Percentiles rank a stretch among this genome's conserved stretches.
These are phyloP conservation scores for Annulohypoxylon maeteangense DNA, from an alignment of 495 filamentous ascomycete species.

Conservation along the genomic window DNA sequence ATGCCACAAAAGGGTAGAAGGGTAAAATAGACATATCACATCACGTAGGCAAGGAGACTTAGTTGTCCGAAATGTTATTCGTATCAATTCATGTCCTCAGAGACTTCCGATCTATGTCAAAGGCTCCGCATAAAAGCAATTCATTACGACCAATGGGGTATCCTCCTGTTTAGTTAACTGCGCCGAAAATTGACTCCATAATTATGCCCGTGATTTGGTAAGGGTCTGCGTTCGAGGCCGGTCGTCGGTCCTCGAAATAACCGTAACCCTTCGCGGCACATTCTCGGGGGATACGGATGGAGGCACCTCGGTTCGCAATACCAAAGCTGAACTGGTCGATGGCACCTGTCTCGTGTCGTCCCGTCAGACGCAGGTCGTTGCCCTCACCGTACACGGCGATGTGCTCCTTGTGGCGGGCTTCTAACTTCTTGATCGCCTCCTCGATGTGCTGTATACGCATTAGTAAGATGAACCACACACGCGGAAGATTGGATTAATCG, in stretches of 20 bases:
- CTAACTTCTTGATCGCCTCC: conserved; percentile 85
- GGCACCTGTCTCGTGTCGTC: conserved; percentile 91
- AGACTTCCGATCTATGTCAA: conserved; percentile 38
- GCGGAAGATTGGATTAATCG: not conserved
- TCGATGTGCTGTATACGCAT: conserved; percentile 67
- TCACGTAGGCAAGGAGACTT: not conserved
- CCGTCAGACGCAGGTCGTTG: conserved; percentile 90
- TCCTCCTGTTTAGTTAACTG: conserved; percentile 40
- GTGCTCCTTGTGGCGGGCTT: conserved; percentile 90
- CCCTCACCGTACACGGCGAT: conserved; percentile 97
- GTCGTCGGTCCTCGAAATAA: conserved; percentile 97
- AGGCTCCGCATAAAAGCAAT: conserved; percentile 33
- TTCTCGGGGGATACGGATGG: conserved; percentile 92
- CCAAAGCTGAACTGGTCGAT: conserved; percentile 97
- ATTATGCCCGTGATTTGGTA: conserved; percentile 97
- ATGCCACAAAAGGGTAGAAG: not conserved
- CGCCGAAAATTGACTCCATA: conserved; percentile 71
- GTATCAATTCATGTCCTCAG: conserved; percentile 39
- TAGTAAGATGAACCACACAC: conserved; percentile 4
- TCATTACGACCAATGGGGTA: conserved; percentile 40
- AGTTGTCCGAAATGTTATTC: conserved; percentile 6
- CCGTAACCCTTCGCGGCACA: conserved; percentile 93
- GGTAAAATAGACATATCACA: not conserved
- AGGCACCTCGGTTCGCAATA: conserved; percentile 94
- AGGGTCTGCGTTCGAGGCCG: conserved; percentile 94